Conservation (phyloP, 139 green algal genomes). For the Coccomyxa sp. region DNA sequence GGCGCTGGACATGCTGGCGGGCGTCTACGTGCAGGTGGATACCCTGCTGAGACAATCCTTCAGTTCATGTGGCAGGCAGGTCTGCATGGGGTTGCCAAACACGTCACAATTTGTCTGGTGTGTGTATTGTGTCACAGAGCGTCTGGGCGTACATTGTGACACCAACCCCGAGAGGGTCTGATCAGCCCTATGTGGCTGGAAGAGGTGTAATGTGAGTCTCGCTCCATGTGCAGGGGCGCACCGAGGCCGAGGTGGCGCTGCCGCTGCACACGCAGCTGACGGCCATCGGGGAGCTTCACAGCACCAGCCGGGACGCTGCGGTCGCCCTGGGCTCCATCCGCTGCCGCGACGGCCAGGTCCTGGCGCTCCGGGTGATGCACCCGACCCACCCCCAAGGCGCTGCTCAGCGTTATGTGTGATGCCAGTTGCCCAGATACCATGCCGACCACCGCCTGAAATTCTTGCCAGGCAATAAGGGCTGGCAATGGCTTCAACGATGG, state of each 20-base stretch:
- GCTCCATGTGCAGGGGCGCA: neutral
- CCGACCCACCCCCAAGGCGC: too few relatives aligned
- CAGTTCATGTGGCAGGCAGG: too few relatives aligned
- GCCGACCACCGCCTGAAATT: neutral
- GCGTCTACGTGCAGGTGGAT: slow-evolving; percentile 7
- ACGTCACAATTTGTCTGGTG: too few relatives aligned
- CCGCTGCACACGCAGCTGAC: slow-evolving; percentile 28
- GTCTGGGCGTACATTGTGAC: too few relatives aligned
- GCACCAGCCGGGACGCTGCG: neutral
- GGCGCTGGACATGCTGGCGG: slow-evolving; percentile 1
- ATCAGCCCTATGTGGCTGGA: too few relatives aligned
- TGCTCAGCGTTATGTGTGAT: neutral
- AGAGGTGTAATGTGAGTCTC: too few relatives aligned
- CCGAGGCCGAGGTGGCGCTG: slow-evolving; percentile 30
- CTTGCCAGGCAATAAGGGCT: neutral
- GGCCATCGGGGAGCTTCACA: slow-evolving; percentile 22
- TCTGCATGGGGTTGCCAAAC: too few relatives aligned
- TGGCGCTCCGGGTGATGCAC: slow-evolving; percentile 17
- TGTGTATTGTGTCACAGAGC: too few relatives aligned
- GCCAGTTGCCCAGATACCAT: neutral
- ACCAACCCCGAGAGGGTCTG: too few relatives aligned
- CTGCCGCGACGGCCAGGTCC: slow-evolving; percentile 3
- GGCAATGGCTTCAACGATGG: neutral
- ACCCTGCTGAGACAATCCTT: too few relatives aligned
- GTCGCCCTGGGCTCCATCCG: neutral